Conservation (phyloP, 768 basidiomycete genomes). For the Cytidiella melzeri region DNA sequence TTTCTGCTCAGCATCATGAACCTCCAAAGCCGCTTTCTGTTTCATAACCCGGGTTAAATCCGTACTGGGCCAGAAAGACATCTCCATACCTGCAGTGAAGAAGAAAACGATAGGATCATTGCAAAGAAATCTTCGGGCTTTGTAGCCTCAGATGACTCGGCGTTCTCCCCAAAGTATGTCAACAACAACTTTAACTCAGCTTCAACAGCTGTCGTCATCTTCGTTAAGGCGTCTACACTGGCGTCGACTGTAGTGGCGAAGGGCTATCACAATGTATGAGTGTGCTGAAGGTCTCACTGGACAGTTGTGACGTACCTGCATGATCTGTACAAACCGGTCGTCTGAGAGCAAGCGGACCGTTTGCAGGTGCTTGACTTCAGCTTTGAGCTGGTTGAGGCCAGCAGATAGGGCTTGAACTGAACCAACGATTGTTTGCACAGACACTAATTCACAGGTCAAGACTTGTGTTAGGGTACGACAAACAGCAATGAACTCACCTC, state of each 20-base stretch:
- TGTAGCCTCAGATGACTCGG: conserved; percentile 52
- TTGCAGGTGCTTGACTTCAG: conserved; percentile 46
- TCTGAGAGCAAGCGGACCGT: conserved; percentile 26
- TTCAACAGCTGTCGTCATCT: conserved; percentile 51
- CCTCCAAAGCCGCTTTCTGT: conserved; percentile 68
- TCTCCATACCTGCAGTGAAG: conserved; percentile 53
- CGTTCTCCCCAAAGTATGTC: conserved; percentile 72
- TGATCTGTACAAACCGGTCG: conserved; percentile 62
- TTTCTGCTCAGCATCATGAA: conserved; percentile 46
- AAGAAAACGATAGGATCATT: conserved; percentile 67
- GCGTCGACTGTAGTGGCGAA: conserved; percentile 38
- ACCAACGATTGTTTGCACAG: conserved; percentile 57
- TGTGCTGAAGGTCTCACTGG: not conserved
- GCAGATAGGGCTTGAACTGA: conserved; percentile 50
- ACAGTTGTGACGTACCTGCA: conserved; percentile 61
- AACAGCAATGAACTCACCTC: conserved; percentile 43
- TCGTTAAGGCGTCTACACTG: conserved; percentile 59
- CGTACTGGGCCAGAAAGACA: not conserved
- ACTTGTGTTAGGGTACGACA: not conserved
- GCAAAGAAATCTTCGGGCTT: conserved; percentile 84
- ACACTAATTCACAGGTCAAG: conserved; percentile 41
- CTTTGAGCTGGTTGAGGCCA: conserved; percentile 51
- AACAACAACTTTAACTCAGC: conserved; percentile 55
- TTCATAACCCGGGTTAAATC: conserved; percentile 4
- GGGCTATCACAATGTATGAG: conserved; percentile 16